Base-by-base conservation (phyloP, 192 early-diverging fungal genomes). In the Backusella luteola region DNA sequence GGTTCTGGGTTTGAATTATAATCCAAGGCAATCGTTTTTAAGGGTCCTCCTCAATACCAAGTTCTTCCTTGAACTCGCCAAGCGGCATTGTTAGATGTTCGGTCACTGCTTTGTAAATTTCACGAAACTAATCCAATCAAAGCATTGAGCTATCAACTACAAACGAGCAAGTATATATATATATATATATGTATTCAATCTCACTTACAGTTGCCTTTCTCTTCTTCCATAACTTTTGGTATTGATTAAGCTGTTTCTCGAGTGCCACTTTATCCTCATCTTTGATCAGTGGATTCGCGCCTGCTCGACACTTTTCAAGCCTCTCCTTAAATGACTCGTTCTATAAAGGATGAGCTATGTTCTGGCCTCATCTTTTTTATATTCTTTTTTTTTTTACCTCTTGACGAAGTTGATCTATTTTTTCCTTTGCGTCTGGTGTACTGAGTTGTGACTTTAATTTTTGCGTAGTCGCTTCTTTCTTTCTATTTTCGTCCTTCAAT, bases 31-130 rank as follows among this genome's bases (percentile, higher is more conserved):
- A 66, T 15, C 29, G 2, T 15, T 14, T n/a, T 34, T 19, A 68
- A 35, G 52, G 32, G 23, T 74, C 73, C 59, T 74, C 73, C 39
- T 74, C 73, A 26, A 74, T 74, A 14, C 73, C 73, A 59, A 74
- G 73, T 0, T 38, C 52, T 66, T 74, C 53, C 36, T 73, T 73
- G 17, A 73, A 21, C 56, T 52, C 49, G 1, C 1, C 26, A 12
- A 56, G 35, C 17, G 26, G 11, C 2, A 35, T 56, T 21, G 53
- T 53, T 34, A 74, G 9, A 63, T 74, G 73, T 44, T 74, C 73
- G 7, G 23, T 66, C 23, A 74, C 34, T 29, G 36, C 19, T 4
- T 29, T 59, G 6, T 8, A 41, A 7, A 74, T 74, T 0, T 74
- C 73, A 29, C 56, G 34, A 34, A 74, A 74, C 73, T 74, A 41